Percentiles rank a stretch among this genome's conserved stretches.
Conservation (phyloP, 148 eudicot genomes). For the Pouteria glomerata region DNA sequence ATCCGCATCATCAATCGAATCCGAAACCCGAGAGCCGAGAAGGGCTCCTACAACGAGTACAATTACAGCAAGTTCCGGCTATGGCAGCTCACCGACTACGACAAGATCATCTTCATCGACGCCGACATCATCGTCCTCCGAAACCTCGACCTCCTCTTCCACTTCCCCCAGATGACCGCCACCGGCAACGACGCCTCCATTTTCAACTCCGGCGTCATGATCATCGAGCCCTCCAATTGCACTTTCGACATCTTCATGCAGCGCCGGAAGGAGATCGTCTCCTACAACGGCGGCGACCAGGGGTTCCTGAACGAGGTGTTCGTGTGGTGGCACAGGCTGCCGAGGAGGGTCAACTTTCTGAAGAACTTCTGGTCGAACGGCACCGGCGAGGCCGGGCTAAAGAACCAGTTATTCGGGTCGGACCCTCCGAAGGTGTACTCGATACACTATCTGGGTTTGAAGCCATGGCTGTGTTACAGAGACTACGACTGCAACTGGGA, state of each 20-base stretch:
- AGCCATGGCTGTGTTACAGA: constrained; percentile 90
- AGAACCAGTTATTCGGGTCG: constrained; percentile 65
- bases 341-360: constrained; percentile 70
- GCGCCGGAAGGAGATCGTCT: constrained; percentile 45
- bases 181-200: constrained; percentile 70
- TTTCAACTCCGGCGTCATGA: constrained; percentile 92
- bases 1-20: constrained; percentile 71
- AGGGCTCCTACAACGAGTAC: constrained; percentile 75
- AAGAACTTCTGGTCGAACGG: constrained; percentile 87
- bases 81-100: constrained; percentile 80
- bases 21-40: constrained; percentile 71
- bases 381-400: constrained; percentile 40
- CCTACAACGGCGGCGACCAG: constrained; percentile 94
- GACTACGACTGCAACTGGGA: constrained; percentile 97
- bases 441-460: constrained; percentile 77
- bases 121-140: constrained; percentile 67
- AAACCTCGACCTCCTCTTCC: constrained; percentile 65
- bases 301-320: constrained; percentile 87
- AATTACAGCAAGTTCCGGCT: too few species aligned
- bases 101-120: constrained; percentile 76
- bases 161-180: constrained; percentile 79
- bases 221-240: constrained; percentile 84
- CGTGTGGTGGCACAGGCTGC: constrained; percentile 91
- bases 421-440: constrained; percentile 73
- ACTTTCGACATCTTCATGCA: constrained; percentile 68